phyloP scores from a whole-genome alignment of 805 yeast genomes.

The Candida sanyiensis region DNA sequence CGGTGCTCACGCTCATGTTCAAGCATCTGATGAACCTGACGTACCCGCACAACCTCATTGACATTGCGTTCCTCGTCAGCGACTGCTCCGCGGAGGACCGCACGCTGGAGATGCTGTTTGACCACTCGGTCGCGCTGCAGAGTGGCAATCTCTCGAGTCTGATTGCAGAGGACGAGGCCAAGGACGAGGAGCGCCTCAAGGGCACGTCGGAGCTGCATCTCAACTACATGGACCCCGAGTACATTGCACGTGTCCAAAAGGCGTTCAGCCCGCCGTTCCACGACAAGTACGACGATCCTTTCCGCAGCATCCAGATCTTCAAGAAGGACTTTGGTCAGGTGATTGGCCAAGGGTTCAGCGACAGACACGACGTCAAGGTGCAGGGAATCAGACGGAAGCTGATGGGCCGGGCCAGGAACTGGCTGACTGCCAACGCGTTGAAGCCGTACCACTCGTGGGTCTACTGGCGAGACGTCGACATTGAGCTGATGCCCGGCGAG shows the following conservation, averaged over 20 bases:
- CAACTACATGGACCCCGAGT: conserved; percentile 62
- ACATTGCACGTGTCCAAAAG: conserved; percentile 47
- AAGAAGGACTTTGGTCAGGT: conserved; percentile 80
- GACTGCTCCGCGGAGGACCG: conserved; percentile 67
- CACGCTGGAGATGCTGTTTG: conserved; percentile 59
- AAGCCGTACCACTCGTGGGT: conserved; percentile 88
- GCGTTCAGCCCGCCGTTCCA: conserved; percentile 69
- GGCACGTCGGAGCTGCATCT: conserved; percentile 62
- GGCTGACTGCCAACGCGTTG: conserved; percentile 70
- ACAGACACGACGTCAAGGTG: conserved; percentile 77
- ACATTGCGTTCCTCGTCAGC: conserved; percentile 73
- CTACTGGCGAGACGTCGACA: conserved; percentile 85
- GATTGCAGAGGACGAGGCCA: conserved; percentile 37
- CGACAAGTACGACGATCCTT: conserved; percentile 55
- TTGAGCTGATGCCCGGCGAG: conserved; percentile 75
- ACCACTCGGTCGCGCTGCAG: conserved; percentile 62
- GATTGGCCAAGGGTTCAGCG: conserved; percentile 80
- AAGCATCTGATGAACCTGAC: conserved; percentile 82
- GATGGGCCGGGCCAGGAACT: conserved; percentile 84
- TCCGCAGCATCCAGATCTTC: conserved; percentile 73
- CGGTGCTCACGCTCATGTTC: conserved; percentile 76
- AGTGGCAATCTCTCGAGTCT: conserved; percentile 55
- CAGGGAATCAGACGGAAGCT: conserved; percentile 79
- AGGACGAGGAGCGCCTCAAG: conserved; percentile 33
- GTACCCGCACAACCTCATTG: conserved; percentile 74